Conservation (phyloP, 2,329 filamentous ascomycete species). For the Alternaria dauci region DNA sequence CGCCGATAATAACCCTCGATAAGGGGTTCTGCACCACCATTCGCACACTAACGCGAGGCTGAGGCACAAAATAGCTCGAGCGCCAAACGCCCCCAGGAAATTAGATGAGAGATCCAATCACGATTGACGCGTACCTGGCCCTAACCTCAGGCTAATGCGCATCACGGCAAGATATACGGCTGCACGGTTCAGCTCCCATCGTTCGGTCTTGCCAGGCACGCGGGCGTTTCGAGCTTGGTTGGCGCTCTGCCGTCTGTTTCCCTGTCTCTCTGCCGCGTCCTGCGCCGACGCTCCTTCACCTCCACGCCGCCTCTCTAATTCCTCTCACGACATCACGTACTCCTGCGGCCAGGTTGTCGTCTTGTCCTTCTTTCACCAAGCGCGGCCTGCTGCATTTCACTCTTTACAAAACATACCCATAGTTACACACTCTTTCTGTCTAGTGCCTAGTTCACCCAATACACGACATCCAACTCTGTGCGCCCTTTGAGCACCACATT, state of each 20-base stretch:
- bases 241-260: slow-evolving; percentile 28
- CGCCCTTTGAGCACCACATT: slow-evolving; percentile 36
- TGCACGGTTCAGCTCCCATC: slow-evolving; percentile 24
- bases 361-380: slow-evolving; percentile 50
- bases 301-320: slow-evolving; percentile 29
- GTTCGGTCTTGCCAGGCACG: slow-evolving; percentile 28
- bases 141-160: slow-evolving; percentile 27
- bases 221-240: slow-evolving; percentile 32
- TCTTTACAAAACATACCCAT: slow-evolving; percentile 37
- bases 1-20: slow-evolving; percentile 23
- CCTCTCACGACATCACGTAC: slow-evolving; percentile 26
- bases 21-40: slow-evolving; percentile 30
- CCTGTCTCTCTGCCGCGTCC: slow-evolving; percentile 19
- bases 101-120: slow-evolving; percentile 42
- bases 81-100: slow-evolving; percentile 34
- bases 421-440: slow-evolving; percentile 43
- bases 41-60: slow-evolving; percentile 21
- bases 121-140: slow-evolving; percentile 35
- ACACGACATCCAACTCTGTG: slow-evolving; percentile 34
- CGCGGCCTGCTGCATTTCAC: slow-evolving; percentile 46
- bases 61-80: slow-evolving; percentile 33
- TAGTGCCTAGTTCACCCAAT: slow-evolving; percentile 38
- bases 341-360: slow-evolving; percentile 51
- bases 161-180: slow-evolving; percentile 33
- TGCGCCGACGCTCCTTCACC: slow-evolving; percentile 20